Conservation (phyloP, 805 yeast species). For the Hanseniaspora taiwanica region DNA sequence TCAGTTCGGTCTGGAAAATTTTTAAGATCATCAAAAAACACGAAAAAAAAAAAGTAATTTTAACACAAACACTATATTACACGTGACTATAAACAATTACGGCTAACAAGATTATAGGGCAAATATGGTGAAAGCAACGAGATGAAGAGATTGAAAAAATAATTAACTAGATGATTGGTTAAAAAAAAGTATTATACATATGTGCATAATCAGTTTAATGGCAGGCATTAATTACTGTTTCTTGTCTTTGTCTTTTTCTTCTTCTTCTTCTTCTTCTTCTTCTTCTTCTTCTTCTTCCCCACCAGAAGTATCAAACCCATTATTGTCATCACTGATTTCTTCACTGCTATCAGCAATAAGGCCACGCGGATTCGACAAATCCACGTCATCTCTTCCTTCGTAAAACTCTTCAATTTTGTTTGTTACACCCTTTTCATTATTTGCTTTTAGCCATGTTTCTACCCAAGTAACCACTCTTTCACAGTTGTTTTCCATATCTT, state of each 20-base stretch:
- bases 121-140: neutral
- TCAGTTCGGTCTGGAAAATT: too few relatives aligned
- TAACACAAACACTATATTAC: too few relatives aligned
- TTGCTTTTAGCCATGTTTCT: slow-evolving; percentile 54
- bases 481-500: slow-evolving; percentile 73
- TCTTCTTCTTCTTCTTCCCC: slow-evolving; percentile 9
- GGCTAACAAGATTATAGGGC: neutral
- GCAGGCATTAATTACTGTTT: too few relatives aligned
- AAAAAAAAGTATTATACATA: too few relatives aligned
- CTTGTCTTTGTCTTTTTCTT: neutral
- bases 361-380: slow-evolving; percentile 7
- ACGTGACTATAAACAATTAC: too few relatives aligned
- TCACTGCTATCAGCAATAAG: slow-evolving; percentile 1
- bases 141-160: slow-evolving; percentile 1
- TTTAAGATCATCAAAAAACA: too few relatives aligned
- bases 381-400: slow-evolving; percentile 6
- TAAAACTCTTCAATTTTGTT: slow-evolving; percentile 28
- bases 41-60: too few relatives aligned
- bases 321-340: slow-evolving; percentile 1
- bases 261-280: slow-evolving; percentile 1
- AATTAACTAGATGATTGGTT: too few relatives aligned
- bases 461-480: slow-evolving; percentile 66
- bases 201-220: neutral
- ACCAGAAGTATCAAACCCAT: slow-evolving; percentile 1
- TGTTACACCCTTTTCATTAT: slow-evolving; percentile 43